Percentiles rank a stretch among this genome's conserved stretches.
Evolutionary conservation across 2,329 filamentous ascomycete genomes (phyloP).

Genomic region (Aspergillus hortae): DNA sequence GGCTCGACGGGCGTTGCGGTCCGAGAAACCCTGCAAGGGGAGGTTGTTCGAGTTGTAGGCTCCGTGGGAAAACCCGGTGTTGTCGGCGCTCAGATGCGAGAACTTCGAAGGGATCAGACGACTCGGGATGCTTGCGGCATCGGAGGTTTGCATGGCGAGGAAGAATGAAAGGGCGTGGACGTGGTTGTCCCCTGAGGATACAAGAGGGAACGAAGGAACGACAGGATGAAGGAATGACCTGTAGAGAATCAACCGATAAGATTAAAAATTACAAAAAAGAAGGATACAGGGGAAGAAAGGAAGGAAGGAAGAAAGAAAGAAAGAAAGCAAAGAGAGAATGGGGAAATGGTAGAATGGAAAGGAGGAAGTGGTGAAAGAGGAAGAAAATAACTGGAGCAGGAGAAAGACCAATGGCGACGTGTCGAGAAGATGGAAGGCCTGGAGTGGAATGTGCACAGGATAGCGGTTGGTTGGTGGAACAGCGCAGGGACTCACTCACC

Average conservation of each 20-base stretch:
- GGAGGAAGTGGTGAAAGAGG: constrained; percentile 6
- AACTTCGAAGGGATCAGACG: constrained; percentile 74
- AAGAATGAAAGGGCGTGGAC: constrained; percentile 48
- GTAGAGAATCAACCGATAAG: too few relatives aligned
- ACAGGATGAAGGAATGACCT: background rate
- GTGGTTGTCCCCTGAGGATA: constrained; percentile 72
- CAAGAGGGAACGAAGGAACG: constrained; percentile 4
- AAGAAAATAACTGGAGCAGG: constrained; percentile 15
- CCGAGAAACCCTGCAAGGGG: constrained; percentile 71
- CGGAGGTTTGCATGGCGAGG: constrained; percentile 82
- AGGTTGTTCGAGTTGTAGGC: constrained; percentile 80
- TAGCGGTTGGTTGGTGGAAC: constrained; percentile 19
- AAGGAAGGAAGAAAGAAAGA: background rate
- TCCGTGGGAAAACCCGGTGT: constrained; percentile 88
- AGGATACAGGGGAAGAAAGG: background rate
- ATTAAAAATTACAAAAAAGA: constrained; percentile 4
- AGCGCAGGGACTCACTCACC: constrained; percentile 14
- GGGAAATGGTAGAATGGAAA: constrained; percentile 8
- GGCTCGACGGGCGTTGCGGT: constrained; percentile 74
- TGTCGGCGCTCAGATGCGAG: constrained; percentile 64
- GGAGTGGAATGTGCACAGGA: constrained; percentile 32
- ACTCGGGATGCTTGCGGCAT: constrained; percentile 62
- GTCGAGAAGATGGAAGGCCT: constrained; percentile 24
- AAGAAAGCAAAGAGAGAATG: constrained; percentile 1
- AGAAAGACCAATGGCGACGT: constrained; percentile 25